Evolutionary conservation across 305 asterid species (phyloP).

Genomic region (Coffea humblotiana): DNA sequence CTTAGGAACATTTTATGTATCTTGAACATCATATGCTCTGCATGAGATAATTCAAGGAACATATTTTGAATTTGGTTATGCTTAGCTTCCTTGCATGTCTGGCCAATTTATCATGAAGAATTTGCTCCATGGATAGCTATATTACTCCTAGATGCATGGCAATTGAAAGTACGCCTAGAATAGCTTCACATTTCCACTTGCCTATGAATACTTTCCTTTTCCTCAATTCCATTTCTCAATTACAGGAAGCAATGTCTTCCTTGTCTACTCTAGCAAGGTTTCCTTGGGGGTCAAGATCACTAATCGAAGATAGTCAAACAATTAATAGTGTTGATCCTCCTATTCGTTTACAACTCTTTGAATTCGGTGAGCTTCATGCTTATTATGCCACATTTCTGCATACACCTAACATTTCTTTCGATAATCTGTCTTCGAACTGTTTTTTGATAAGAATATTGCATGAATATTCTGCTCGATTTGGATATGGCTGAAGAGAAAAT

Average conservation of each 20-base stretch:
- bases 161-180: not conserved
- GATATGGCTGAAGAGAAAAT: not conserved
- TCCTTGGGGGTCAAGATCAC: conserved; percentile 79
- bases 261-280: conserved; percentile 65
- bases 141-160: not conserved
- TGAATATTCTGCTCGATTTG: not conserved
- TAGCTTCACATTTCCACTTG: conserved; percentile 3
- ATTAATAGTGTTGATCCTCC: conserved; percentile 39
- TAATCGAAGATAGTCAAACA: conserved; percentile 30
- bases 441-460: not conserved
- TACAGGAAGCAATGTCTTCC: conserved; percentile 68
- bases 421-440: not conserved
- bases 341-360: conserved; percentile 59
- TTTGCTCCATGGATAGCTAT: not conserved
- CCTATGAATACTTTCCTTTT: not conserved
- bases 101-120: not conserved
- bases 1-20: not conserved
- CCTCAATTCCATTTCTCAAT: conserved; percentile 12
- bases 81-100: not conserved
- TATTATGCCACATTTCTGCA: not conserved
- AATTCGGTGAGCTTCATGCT: conserved; percentile 50
- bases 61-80: not conserved
- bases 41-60: not conserved
- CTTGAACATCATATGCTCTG: not conserved
- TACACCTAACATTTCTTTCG: not conserved